These are phyloP conservation scores for Fusarium fujikuroi DNA, from an alignment of 2,329 filamentous ascomycete species.

Conservation along the genomic window DNA sequence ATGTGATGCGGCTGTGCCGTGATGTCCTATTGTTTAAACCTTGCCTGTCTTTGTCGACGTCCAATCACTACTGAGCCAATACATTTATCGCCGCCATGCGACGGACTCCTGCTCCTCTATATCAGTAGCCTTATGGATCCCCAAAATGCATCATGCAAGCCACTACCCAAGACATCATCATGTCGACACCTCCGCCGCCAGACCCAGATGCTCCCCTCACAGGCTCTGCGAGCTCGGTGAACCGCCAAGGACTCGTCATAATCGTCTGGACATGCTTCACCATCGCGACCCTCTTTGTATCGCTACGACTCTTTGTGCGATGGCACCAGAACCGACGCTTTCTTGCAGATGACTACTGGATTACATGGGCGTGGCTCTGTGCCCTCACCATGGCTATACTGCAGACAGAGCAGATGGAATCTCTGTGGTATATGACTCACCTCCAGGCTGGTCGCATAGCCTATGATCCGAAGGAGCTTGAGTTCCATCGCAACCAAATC, in stretches of 20 bases:
- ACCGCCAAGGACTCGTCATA: neutral
- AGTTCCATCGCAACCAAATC: neutral
- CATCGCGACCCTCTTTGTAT: conserved; percentile 10
- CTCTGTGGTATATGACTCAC: conserved; percentile 23
- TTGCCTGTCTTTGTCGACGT: neutral
- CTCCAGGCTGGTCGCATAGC: conserved; percentile 6
- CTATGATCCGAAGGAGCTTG: neutral
- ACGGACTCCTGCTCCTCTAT: neutral
- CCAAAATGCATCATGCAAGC: neutral
- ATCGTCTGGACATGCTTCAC: conserved; percentile 25
- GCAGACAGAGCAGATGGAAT: conserved; percentile 25
- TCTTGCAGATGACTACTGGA: conserved; percentile 28
- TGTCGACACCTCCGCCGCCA: conserved; percentile 6
- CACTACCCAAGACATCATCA: neutral
- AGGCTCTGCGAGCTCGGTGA: conserved; percentile 5
- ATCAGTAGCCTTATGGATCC: neutral
- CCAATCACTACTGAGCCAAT: neutral
- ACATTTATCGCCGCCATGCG: rapidly evolving
- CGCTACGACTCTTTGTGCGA: neutral
- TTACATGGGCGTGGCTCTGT: conserved; percentile 17
- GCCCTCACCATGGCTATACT: conserved; percentile 22
- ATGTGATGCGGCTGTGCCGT: neutral
- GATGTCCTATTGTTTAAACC: too few species aligned
- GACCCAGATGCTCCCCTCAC: conserved; percentile 14
- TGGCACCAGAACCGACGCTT: conserved; percentile 22